A percentile compares a stretch with the other conserved stretches of the same genome.
Conservation (phyloP, 495 filamentous ascomycete genomes). For the Penicillium antarcticum region DNA sequence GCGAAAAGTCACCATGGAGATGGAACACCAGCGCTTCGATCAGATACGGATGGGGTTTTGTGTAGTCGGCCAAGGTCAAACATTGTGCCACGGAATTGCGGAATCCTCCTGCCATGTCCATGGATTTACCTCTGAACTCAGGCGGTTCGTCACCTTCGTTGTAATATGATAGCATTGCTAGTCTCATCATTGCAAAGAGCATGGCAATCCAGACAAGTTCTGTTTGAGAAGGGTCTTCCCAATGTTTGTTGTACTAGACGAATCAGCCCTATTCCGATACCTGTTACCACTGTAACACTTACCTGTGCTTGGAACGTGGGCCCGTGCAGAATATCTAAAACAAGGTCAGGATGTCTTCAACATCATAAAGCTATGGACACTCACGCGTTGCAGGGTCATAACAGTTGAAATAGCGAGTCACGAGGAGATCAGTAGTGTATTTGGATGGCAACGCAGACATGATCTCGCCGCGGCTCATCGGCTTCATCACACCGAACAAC, state of each 20-base stretch:
- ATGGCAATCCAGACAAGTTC: slow-evolving; percentile 87
- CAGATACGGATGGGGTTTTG: slow-evolving; percentile 77
- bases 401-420: slow-evolving; percentile 68
- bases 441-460: slow-evolving; percentile 76
- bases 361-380: slow-evolving; percentile 14
- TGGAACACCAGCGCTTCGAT: slow-evolving; percentile 90
- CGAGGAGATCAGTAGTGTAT: slow-evolving; percentile 75
- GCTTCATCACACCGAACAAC: slow-evolving; percentile 67
- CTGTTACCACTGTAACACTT: slow-evolving; percentile 4
- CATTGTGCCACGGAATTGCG: slow-evolving; percentile 82
- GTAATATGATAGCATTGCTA: slow-evolving; percentile 89
- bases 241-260: slow-evolving; percentile 74
- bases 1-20: slow-evolving; percentile 74
- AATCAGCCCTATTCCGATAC: neutral
- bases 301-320: slow-evolving; percentile 76
- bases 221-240: slow-evolving; percentile 77
- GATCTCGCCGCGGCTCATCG: slow-evolving; percentile 69
- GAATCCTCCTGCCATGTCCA: slow-evolving; percentile 78
- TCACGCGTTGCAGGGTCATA: slow-evolving; percentile 70
- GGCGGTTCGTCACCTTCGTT: slow-evolving; percentile 88
- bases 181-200: slow-evolving; percentile 80
- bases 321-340: slow-evolving; percentile 73
- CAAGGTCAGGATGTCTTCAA: slow-evolving; percentile 36
- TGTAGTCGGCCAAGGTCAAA: slow-evolving; percentile 83
- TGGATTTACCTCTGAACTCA: slow-evolving; percentile 66